phyloP scores from a whole-genome alignment of 306 rosid species.

The Hylodesmum podocarpum region DNA sequence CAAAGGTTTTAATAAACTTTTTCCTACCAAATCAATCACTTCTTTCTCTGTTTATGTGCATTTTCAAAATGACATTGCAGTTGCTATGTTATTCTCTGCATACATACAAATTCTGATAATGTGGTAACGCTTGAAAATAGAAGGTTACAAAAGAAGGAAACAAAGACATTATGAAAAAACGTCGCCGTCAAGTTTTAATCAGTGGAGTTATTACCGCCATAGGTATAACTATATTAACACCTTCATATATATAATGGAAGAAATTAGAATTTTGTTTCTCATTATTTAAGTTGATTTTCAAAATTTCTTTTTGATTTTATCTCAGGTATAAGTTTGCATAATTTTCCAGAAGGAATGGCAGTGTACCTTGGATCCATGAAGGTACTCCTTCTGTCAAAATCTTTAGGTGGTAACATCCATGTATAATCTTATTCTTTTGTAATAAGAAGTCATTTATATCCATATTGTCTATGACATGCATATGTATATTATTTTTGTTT shows the following conservation, averaged over 20 bases:
- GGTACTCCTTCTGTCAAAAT: constrained; percentile 44
- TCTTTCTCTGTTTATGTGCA: constrained; percentile 5
- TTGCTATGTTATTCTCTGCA: background rate
- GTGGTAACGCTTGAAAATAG: constrained; percentile 45
- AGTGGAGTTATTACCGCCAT: constrained; percentile 90
- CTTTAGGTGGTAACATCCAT: background rate
- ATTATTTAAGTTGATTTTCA: background rate
- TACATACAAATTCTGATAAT: constrained; percentile 31
- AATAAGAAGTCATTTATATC: constrained; percentile 6
- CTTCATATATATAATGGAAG: background rate
- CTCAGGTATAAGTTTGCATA: constrained; percentile 88
- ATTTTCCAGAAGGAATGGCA: constrained; percentile 99
- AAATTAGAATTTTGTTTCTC: constrained; percentile 1
- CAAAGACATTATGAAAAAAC: constrained; percentile 77
- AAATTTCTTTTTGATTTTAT: background rate
- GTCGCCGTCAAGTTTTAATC: constrained; percentile 77
- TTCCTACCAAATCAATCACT: background rate
- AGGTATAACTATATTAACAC: constrained; percentile 48
- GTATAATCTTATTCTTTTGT: background rate
- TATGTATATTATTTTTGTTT: too few relatives aligned
- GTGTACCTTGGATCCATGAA: constrained; percentile 95
- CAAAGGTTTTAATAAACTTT: constrained; percentile 51
- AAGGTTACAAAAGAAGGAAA: constrained; percentile 61
- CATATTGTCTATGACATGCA: background rate
- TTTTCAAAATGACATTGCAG: constrained; percentile 16